Base-by-base conservation (phyloP, 2,329 filamentous ascomycete species). In the Penicillium italicum region DNA sequence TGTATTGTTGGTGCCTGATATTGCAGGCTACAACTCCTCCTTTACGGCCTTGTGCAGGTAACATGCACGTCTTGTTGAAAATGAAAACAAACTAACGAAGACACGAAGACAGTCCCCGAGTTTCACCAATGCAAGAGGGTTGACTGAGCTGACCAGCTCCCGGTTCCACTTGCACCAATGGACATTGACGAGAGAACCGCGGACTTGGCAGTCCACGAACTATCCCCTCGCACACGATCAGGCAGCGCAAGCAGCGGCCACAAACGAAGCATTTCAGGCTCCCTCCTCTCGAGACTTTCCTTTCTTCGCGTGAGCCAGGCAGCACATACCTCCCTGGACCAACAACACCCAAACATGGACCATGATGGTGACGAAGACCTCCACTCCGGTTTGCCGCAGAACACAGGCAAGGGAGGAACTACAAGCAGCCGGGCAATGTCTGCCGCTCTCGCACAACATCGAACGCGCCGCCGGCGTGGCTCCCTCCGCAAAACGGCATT, bases 401-500 rank as follows among this genome's bases (percentile, higher is more conserved):
- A 46, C 31, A 50, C 33, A 42, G 49, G 56, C 42, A 57, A 65
- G 34, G 48, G 55, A 37, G 47, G 57, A 18, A 44, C 55, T 24
- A 14, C 48, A 10, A 66, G 79, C 74, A 68, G 79, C 72, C 70
- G 80, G 73, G 77, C 80, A 64, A 73, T 82, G 74, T 74, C 74
- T 28, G 75, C 71, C 36, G 78, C 76, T 26, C 69, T 80, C 48
- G 80, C 77, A 59, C 70, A 80, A 56, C 81, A 70, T 53, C 78
- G 80, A 70, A 84, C 84, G 44, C 80, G 91, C 53, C 86, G 86
- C 65, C 84, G 92, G 57, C 89, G 89, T 69, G 91, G 91, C 4
- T 96, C 92, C 11, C 78, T 97, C 70, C 84, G 92, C 57, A 96
- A 96, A 74, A 90, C 90, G 11, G 91, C 91, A 26, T 79, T 96